Evolutionary conservation across 1,139 yeast species (phyloP).

Genomic region (Kodamaea fungicola): DNA sequence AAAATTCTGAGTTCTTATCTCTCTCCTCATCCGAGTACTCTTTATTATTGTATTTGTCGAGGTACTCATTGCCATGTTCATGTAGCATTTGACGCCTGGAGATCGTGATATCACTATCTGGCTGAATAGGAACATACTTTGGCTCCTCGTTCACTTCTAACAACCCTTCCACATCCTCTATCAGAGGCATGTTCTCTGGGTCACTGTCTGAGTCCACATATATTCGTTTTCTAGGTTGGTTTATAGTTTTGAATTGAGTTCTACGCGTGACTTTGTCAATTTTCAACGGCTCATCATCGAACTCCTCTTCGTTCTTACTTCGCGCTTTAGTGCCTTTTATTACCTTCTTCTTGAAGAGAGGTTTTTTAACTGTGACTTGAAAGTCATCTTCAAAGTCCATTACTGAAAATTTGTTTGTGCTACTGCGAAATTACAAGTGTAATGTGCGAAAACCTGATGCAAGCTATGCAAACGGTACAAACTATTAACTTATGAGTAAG

Average conservation of each 20-base stretch:
- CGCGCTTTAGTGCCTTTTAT: constrained; percentile 7
- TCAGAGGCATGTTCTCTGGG: constrained; percentile 19
- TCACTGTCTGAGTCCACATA: constrained; percentile 5
- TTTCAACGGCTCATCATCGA: neutral
- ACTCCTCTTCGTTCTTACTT: neutral
- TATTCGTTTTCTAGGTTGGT: constrained; percentile 1
- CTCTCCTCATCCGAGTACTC: constrained; percentile 12
- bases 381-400: constrained; percentile 8
- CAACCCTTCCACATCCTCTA: constrained; percentile 2
- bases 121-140: constrained; percentile 11
- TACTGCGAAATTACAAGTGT: too few species aligned
- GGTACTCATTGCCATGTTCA: constrained; percentile 12
- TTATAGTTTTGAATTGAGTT: neutral
- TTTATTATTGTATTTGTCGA: constrained; percentile 12
- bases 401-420: neutral
- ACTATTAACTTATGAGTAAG: too few species aligned
- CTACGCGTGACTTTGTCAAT: neutral
- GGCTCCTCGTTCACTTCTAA: constrained; percentile 2
- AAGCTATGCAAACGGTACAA: too few species aligned
- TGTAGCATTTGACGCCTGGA: constrained; percentile 8
- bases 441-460: too few species aligned
- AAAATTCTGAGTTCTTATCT: constrained; percentile 2
- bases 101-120: constrained; percentile 7
- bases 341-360: constrained; percentile 21
- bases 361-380: constrained; percentile 7